Base-by-base conservation (phyloP, 345 rosid species). In the Dovyalis caffra region DNA sequence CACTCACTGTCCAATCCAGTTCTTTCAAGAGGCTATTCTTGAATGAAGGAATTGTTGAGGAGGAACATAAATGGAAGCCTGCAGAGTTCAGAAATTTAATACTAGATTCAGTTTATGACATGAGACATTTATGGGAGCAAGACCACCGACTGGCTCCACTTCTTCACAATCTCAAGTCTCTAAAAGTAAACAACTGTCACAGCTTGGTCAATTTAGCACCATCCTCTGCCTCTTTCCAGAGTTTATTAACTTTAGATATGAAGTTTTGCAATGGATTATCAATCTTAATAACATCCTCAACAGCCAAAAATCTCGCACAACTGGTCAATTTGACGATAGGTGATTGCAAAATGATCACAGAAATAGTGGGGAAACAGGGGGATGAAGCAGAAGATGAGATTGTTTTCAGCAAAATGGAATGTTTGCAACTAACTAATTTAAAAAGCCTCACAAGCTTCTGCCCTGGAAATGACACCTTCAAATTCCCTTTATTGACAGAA, bases 401-500 rank as follows among this genome's bases (percentile, higher is more conserved):
- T 11, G 37, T 35, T 7, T 66, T 66, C 31, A 35, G 51, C n/a
- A 66, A 38, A 23, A 10, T 66, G 21, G 51, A 31, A 49, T 5
- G 61, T n/a, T n/a, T n/a, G n/a, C n/a, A n/a, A n/a, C n/a, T n/a
- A n/a, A n/a, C n/a, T n/a, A n/a, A n/a, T n/a, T n/a, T n/a, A n/a
- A n/a, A n/a, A 29, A 49, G 16, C 37, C 60, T 69, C 26, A 28
- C 61, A 7, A 47, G 62, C 62, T 69, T 69, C 72, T 69, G 23
- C 61, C 18, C 60, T 7, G 61, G 28, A 31, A 3, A 69, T 18
- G 3, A 23, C 31, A 25, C 3, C 40, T 66, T 80, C 34, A 56
- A 60, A 18, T 75, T 80, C 37, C 76, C 70, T 10, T 51, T 16
- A 20, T 49, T 80, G 73, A 25, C 34, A 67, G 67, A 70, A 23